Evolutionary conservation across 345 rosid species (phyloP), one percentile per base, ranked within the genome.

Genomic region (Passiflora organensis): DNA sequence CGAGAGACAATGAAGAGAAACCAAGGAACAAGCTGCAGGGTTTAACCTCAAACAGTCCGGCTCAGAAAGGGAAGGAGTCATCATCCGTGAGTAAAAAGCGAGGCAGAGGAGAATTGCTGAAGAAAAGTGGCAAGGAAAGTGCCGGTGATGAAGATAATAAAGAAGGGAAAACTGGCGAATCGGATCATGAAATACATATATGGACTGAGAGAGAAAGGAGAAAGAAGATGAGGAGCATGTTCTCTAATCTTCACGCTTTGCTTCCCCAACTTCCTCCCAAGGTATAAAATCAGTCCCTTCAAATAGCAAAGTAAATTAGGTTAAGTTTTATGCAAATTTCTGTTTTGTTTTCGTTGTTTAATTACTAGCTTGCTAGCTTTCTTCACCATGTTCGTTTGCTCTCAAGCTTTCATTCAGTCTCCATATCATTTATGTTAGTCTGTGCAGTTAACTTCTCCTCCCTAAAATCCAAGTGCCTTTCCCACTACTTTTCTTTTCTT

Each of bases 201-300:
- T 77, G 78, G 85, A 83, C 91, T 0, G 96, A 89, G 32, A 77
- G 95, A 71, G 89, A 89, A 25, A 72, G 95, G 60, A 86, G 96
- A 45, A 89, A 83, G 64, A 89, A 77, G 75, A 86, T 82, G 95
- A 83, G 83, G 49, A 72, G 72, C 68, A 80, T 83, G 96, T 89
- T 89, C 56, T 0, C 74, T 52, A 72, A 60, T 51, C 84, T 89
- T 55, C 89, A 85, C 57, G 79, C 72, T 51, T 79, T 86, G 80
- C 87, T 89, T 69, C 96, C 95, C 20, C 80, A 77, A 25, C 84
- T 89, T 45, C 82, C 95, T 67, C 74, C 82, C 6, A 82, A 89
- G 96, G 95, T 86, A 66, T 24, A 12, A 24, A 18, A n/a, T 16
- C 17, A 43, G 18, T 18, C 17, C 1, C 38, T 51, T 51, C 41